Evolutionary conservation across 1,284 basidiomycete genomes (phyloP).

Genomic region (Rhodotorula sp.): DNA sequence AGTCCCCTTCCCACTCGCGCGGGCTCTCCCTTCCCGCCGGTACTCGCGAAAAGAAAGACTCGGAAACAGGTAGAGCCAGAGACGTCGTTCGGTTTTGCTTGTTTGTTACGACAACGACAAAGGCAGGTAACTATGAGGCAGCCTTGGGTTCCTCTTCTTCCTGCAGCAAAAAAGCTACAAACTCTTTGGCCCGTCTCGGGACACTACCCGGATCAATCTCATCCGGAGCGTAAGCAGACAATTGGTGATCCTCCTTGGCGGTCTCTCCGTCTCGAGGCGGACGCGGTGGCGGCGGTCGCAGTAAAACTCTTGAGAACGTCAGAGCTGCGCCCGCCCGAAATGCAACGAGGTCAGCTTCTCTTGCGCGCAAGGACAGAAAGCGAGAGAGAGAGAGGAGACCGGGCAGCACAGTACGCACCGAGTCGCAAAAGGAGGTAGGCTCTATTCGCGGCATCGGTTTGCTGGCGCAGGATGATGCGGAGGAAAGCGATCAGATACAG

Average conservation of each 20-base stretch:
- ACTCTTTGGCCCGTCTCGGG: slow-evolving; percentile 25
- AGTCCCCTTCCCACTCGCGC: background rate
- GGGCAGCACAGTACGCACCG: slow-evolving; percentile 10
- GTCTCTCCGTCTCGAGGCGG: background rate
- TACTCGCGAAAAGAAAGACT: too few species aligned
- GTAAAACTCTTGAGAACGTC: slow-evolving; percentile 30
- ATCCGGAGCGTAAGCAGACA: background rate
- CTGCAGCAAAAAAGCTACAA: slow-evolving; percentile 18
- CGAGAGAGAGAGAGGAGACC: too few species aligned
- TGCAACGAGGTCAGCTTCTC: background rate
- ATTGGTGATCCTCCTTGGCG: background rate
- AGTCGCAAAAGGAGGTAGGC: slow-evolving; percentile 13
- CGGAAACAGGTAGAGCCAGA: too few species aligned
- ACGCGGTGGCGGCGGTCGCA: slow-evolving; percentile 6
- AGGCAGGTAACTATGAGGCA: too few species aligned
- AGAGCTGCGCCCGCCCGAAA: slow-evolving; percentile 8
- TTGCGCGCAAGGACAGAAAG: background rate
- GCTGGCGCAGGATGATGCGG: slow-evolving; percentile 21
- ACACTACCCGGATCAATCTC: slow-evolving; percentile 11
- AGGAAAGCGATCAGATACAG: slow-evolving; percentile 37
- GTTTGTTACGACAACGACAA: background rate
- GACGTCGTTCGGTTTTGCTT: too few species aligned
- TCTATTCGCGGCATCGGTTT: background rate
- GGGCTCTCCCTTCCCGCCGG: background rate
- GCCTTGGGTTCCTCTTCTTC: background rate